Base-by-base conservation (phyloP, 2,329 filamentous ascomycete species). In the Ceratocystis harringtonii region DNA sequence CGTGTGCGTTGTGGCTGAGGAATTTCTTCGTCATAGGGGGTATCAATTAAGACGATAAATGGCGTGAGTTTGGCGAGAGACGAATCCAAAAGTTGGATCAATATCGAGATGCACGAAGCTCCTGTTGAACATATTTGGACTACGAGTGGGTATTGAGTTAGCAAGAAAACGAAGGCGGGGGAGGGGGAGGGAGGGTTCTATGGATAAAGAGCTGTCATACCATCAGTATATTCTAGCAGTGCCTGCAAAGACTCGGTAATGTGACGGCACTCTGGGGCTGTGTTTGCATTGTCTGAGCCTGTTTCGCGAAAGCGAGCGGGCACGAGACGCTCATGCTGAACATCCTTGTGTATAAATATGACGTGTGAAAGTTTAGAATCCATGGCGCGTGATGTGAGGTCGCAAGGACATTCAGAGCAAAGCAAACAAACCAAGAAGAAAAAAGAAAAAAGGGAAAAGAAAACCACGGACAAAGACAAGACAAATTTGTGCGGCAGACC, bases 301-400 rank as follows among this genome's bases (percentile, higher is more conserved):
- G 70, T 69, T 45, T 69, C 68, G 48, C 70, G 66, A 61, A 62
- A 68, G 22, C 61, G 64, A 69, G 74, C 69, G 55, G 69, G 72
- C 50, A 82, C 72, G 62, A 77, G 71, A 66, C 78, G 75, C 70
- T 82, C 77, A 68, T 78, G 73, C 69, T 74, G 75, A 68, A 81
- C 78, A 68, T 77, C 75, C 71, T 80, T 80, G 74, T 84, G 80
- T 70, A 84, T 81, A 70, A 84, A 85, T 68, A 85, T 80, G 69
- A 84, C 78, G 72, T 84, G 80, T 72, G 81, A 84, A 67, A 76
- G 75, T 71, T 79, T 77, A 72, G 76, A 77, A 73, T 84, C 81
- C 82, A 84, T 84, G 72, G 74, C 78, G 76, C 76, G 41, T 10
- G 62, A 44, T 44, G 45, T 61, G 75, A 76, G 77, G 74, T 72